Evolutionary conservation across 208 protist genomes (phyloP).

Genomic region (Leishmania guyanensis): DNA sequence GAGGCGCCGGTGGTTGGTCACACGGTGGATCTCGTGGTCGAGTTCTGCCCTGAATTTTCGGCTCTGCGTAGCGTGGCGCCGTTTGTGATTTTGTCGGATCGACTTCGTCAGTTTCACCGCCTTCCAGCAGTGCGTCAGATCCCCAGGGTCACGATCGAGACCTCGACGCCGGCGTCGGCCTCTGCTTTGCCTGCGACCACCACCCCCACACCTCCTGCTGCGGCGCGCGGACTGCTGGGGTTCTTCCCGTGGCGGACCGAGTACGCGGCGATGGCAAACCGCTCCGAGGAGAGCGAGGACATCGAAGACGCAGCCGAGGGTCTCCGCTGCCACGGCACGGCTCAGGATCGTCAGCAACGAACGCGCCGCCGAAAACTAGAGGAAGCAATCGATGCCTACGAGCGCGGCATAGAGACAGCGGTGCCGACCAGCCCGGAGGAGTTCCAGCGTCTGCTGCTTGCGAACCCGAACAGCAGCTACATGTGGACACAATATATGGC

Average conservation of each 20-base stretch:
- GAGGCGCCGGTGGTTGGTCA: slow-evolving; percentile 59
- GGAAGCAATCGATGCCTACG: slow-evolving; percentile 86
- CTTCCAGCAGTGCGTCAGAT: slow-evolving; percentile 46
- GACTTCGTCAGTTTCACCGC: slow-evolving; percentile 30
- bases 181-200: neutral
- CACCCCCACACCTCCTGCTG: neutral
- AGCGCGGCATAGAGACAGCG: slow-evolving; percentile 70
- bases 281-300: slow-evolving; percentile 27
- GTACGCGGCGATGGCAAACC: slow-evolving; percentile 19
- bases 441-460: slow-evolving; percentile 89
- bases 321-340: slow-evolving; percentile 11
- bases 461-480: slow-evolving; percentile 91
- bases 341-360: slow-evolving; percentile 26
- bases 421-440: slow-evolving; percentile 85
- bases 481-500: slow-evolving; percentile 95
- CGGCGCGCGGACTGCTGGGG: slow-evolving; percentile 51
- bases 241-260: slow-evolving; percentile 66
- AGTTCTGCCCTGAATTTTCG: slow-evolving; percentile 61
- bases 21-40: slow-evolving; percentile 52
- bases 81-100: slow-evolving; percentile 74
- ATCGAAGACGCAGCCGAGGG: slow-evolving; percentile 31
- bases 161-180: slow-evolving; percentile 1
- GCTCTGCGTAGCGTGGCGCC: slow-evolving; percentile 55
- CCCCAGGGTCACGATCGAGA: neutral
- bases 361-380: slow-evolving; percentile 75